Base-by-base conservation (phyloP, 106 monocot species). In the Narthecium ossifragum region DNA sequence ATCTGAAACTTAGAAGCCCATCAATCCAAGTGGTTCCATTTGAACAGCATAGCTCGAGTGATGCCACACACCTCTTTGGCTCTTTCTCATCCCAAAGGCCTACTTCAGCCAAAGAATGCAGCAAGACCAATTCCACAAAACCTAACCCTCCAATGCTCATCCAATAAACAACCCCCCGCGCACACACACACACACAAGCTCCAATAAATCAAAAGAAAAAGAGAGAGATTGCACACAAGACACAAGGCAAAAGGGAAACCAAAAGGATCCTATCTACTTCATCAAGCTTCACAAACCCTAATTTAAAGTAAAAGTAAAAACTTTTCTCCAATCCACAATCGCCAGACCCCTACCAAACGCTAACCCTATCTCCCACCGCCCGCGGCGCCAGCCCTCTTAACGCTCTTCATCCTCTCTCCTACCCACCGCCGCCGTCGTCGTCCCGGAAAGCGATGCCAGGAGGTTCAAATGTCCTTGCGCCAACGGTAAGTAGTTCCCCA, bases 401-500 rank as follows among this genome's bases (percentile, higher is more conserved):
- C 80, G 77, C 31, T 26, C 34, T 50, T 80, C 86, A 11, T 92
- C 86, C 3, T 86, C 91, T 56, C 72, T 69, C 62, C 83, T 68
- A 31, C 76, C 78, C 18, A 68, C 61, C 15, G 64, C 49, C 8
- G 64, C 62, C 32, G 77, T 37, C 2, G 76, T 67, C 24, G 74
- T 65, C 0, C 75, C 79, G 1, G 86, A 83, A 39, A 92, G 34
- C 10, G 92, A 80, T 1, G 86, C 92, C 24, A 92, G 86, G 7
- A 92, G 65, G 60, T 92, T 92, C 43, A 92, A 52, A 36, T 86
- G 85, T 20, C 86, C 86, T 61, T 86, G 86, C 14, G 76, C 67
- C 15, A 91, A 56, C 6, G 92, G 92, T 28, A 92, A 17, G 63
- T 92, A 92, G 60, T 83, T 86, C 43, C 86, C 92, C 5, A 83